These are phyloP conservation scores for Lecanosticta acicola DNA, from an alignment of 2,329 filamentous ascomycete genomes.

Conservation along the genomic window DNA sequence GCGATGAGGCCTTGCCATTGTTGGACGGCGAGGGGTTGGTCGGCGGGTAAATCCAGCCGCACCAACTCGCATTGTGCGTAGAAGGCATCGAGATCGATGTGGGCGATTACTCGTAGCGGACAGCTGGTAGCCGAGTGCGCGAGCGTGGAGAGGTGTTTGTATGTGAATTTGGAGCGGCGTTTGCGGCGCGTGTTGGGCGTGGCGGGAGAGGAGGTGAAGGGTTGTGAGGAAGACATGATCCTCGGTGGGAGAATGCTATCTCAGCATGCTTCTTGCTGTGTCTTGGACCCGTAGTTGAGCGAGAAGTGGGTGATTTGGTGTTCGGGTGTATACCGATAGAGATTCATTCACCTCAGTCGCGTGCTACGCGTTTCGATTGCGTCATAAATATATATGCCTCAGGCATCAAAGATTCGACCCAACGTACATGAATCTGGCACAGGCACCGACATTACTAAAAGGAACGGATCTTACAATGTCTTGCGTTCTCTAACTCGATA, in stretches of 20 bases:
- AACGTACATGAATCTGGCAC: no score
- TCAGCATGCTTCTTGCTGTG: background rate
- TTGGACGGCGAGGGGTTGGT: slow-evolving; percentile 82
- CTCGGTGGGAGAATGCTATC: slow-evolving; percentile 1
- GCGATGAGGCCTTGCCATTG: slow-evolving; percentile 95
- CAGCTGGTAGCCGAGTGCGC: slow-evolving; percentile 63
- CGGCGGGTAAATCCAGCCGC: slow-evolving; percentile 65
- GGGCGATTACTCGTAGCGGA: slow-evolving; percentile 79
- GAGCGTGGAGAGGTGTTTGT: slow-evolving; percentile 73
- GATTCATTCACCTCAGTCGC: no score
- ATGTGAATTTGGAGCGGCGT: slow-evolving; percentile 69
- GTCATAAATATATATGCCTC: no score
- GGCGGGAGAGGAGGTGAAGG: slow-evolving; percentile 28
- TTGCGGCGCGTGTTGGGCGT: slow-evolving; percentile 21
- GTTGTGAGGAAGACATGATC: slow-evolving; percentile 23
- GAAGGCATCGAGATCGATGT: slow-evolving; percentile 95
- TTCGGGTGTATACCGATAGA: no score
- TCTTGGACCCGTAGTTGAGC: no score
- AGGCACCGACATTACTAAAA: no score
- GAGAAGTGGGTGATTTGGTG: no score
- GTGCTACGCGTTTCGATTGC: no score
- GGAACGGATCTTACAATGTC: no score
- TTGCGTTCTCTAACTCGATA: no score
- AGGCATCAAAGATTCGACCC: no score
- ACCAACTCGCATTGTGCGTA: slow-evolving; percentile 94